Base-by-base conservation (phyloP, 352 stramenopile species). In the Lagenidium giganteum region DNA sequence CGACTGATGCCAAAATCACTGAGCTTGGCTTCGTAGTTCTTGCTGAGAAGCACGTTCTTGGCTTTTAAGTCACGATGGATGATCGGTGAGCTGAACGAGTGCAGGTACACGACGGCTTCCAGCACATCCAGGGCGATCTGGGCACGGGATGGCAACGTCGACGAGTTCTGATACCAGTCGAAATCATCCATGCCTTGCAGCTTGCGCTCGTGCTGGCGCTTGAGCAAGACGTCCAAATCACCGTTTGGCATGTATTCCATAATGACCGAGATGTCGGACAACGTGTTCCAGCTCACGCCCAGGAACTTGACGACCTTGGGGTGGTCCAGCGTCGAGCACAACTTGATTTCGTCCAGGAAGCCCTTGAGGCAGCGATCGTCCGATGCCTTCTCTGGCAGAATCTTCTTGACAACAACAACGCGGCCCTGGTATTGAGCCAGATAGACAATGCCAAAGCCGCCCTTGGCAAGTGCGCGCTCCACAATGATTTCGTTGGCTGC, bases 281-380 rank as follows among this genome's bases (percentile, higher is more conserved):
- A 58, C 66, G 83, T 93, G 39, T 74, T 91, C 81, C 81, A 93
- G 37, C 64, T 87, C 37, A 93, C 76, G 28, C 81, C 81, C 7
- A 93, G 70, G 26, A 93, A 93, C 11, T 65, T 63, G 27, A 93
- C 72, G 17, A 93, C 67, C 53, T 93, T 90, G 8, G 76, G 60
- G 50, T 93, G 82, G 5, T 72, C 70, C 8, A 93, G 57, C 33
- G 78, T 83, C 23, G 82, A 81, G 35, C 70, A 84, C 18, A 93
- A 73, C 60, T 88, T 86, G 48, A 92, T 92, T 57, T 93, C 82
- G 9, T 87, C 76, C 36, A 91, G 64, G 40, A 93, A 93, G 1
- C 65, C 71, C 18, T 61, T 64, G 12, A 93, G 54, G 43, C 61
- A 80, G 8, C 67, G 65, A 41, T 90, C 74, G 41, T 93, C 80